A percentile compares a stretch with the other conserved stretches of the same genome.
Conservation (phyloP, 2,329 filamentous ascomycete species). For the Phaeosphaeriaceae sp. region DNA sequence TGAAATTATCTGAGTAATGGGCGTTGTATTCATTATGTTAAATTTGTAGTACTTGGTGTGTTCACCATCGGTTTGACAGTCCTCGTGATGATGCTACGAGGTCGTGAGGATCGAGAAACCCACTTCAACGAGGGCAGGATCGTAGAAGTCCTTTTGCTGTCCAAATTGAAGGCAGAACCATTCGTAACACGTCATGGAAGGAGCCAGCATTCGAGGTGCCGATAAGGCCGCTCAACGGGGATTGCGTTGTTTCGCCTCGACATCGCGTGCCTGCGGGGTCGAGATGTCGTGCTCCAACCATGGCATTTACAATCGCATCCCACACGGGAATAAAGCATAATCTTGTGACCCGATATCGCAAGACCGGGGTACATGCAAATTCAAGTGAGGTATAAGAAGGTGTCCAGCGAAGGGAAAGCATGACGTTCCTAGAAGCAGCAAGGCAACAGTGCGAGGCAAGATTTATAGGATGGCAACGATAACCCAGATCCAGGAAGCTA, state of each 20-base stretch:
- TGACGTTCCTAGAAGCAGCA: not conserved
- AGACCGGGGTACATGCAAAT: not conserved
- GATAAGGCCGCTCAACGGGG: not conserved
- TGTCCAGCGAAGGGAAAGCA: not conserved
- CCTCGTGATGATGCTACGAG: too few relatives aligned
- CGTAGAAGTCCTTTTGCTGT: too few relatives aligned
- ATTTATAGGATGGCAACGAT: slow-evolving; percentile 15
- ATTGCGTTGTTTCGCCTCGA: slow-evolving; percentile 9
- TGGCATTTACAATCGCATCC: not conserved
- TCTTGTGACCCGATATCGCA: not conserved
- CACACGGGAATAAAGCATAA: not conserved
- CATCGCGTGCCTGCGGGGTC: slow-evolving; percentile 35
- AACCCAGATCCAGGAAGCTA: slow-evolving; percentile 24
- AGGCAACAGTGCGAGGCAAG: not conserved
- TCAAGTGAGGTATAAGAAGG: not conserved
- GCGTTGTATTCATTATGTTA: too few relatives aligned
- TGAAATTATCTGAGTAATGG: too few relatives aligned
- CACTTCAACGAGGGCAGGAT: too few relatives aligned
- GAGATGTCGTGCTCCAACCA: slow-evolving; percentile 30
- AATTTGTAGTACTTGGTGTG: too few relatives aligned
- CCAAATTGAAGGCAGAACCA: too few relatives aligned
- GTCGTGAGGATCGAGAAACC: too few relatives aligned
- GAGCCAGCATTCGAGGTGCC: not conserved
- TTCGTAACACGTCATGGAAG: not conserved
- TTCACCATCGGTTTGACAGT: too few relatives aligned